These are phyloP conservation scores for Pseudofabraea citricarpa DNA, from an alignment of 2,329 filamentous ascomycete species.

Conservation along the genomic window DNA sequence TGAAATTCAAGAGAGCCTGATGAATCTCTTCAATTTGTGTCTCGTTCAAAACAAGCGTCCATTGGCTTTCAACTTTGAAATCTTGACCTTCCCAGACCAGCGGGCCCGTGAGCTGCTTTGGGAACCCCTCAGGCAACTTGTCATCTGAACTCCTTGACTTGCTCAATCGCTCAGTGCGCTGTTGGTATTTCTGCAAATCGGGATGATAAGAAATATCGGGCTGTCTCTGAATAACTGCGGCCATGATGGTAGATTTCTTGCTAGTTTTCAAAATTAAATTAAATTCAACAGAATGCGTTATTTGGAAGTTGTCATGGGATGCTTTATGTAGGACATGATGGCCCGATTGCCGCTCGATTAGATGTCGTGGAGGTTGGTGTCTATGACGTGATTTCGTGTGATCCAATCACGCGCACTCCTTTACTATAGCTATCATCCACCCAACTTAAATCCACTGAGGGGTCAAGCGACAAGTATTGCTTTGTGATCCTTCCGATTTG, in stretches of 20 bases:
- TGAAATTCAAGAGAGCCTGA: conserved; percentile 4
- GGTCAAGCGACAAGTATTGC: no score
- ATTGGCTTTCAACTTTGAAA: neutral
- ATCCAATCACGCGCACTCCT: no score
- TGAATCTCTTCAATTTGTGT: conserved; percentile 5
- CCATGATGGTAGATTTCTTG: neutral
- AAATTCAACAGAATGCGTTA: no score
- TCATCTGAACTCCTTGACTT: conserved; percentile 34
- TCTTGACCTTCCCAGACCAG: neutral
- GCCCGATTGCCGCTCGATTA: no score
- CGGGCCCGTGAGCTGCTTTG: conserved; percentile 24
- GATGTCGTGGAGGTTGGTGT: no score
- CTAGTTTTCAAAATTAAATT: no score
- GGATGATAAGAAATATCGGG: conserved; percentile 57
- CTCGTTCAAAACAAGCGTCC: neutral
- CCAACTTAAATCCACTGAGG: no score
- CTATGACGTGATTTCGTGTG: no score
- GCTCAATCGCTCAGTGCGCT: conserved; percentile 40
- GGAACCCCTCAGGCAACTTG: conserved; percentile 45
- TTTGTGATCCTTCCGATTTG: no score
- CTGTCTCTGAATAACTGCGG: conserved; percentile 26
- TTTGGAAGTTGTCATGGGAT: no score
- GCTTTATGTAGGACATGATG: no score
- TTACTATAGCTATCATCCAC: no score
- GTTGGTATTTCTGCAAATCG: conserved; percentile 46